A percentile compares a stretch with the other conserved stretches of the same genome.
phyloP scores from a whole-genome alignment of 2,329 filamentous ascomycete species.

The Cercospora citrullina region DNA sequence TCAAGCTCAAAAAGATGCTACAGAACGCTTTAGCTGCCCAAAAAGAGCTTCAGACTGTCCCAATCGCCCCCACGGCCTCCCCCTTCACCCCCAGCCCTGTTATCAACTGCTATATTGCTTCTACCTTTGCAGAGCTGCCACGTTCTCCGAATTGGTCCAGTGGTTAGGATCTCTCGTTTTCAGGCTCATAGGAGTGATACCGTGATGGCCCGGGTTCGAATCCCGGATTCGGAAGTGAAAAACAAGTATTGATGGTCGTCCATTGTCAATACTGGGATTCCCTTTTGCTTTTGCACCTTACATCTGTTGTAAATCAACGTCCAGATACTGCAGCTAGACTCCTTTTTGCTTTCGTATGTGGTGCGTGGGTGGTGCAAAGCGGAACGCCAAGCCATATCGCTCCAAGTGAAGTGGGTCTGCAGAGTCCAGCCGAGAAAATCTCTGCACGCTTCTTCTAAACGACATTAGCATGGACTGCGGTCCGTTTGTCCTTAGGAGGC shows the following conservation, averaged over 20 bases:
- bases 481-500: not conserved
- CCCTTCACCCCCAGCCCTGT: not conserved
- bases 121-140: not conserved
- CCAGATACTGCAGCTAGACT: not conserved
- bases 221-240: not conserved
- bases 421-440: not conserved
- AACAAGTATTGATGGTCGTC: not conserved
- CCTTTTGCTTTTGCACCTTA: not conserved
- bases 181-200: not conserved
- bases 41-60: too few species aligned
- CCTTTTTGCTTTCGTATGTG: not conserved
- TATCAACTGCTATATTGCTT: not conserved
- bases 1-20: too few species aligned
- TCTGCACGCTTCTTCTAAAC: not conserved
- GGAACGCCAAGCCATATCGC: not conserved
- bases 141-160: not conserved
- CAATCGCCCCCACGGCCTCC: not conserved
- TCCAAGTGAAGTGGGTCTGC: not conserved
- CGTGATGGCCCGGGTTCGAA: conserved; percentile 7
- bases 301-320: not conserved
- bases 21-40: too few species aligned
- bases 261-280: not conserved
- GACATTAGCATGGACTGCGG: not conserved
- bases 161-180: conserved; percentile 6
- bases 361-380: not conserved